Percentiles rank a stretch among this genome's conserved stretches.
Evolutionary conservation across 306 rosid species (phyloP).

Genomic region (Glycine tomentella): DNA sequence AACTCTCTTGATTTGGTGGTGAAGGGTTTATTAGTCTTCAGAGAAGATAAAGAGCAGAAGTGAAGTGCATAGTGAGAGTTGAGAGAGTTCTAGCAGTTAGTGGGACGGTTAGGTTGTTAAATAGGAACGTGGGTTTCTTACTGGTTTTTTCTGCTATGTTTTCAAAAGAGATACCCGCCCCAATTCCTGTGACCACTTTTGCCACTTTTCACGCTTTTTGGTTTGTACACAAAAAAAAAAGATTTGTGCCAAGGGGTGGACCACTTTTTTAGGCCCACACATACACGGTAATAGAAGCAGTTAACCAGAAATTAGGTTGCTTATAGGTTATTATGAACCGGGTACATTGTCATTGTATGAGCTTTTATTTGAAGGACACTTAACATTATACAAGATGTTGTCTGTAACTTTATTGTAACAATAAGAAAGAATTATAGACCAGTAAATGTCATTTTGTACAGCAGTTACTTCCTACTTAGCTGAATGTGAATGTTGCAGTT

Average conservation of each 20-base stretch:
- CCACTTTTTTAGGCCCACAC: conserved; percentile 49
- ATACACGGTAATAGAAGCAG: neutral
- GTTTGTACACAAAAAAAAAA: conserved; percentile 49
- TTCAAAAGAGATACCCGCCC: conserved; percentile 98
- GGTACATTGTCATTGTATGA: neutral
- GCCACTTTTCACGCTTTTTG: conserved; percentile 47
- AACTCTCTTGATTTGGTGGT: conserved; percentile 27
- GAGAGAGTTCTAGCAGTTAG: conserved; percentile 43
- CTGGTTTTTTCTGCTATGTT: conserved; percentile 47
- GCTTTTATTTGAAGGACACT: conserved; percentile 24
- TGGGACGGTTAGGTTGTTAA: conserved; percentile 65
- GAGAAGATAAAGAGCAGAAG: conserved; percentile 35
- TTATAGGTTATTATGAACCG: neutral
- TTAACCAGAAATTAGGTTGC: conserved; percentile 15
- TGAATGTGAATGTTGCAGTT: conserved; percentile 15
- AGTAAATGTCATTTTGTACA: conserved; percentile 38
- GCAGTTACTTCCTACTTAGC: conserved; percentile 37
- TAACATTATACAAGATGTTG: conserved; percentile 31
- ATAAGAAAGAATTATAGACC: conserved; percentile 22
- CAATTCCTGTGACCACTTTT: conserved; percentile 87
- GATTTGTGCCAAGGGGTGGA: conserved; percentile 52
- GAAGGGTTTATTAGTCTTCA: conserved; percentile 28
- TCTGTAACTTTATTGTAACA: conserved; percentile 23
- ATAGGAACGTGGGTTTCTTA: conserved; percentile 71
- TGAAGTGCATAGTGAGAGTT: conserved; percentile 7